These are phyloP conservation scores for Priceomyces haplophilus DNA, from an alignment of 805 yeast species.

Conservation along the genomic window DNA sequence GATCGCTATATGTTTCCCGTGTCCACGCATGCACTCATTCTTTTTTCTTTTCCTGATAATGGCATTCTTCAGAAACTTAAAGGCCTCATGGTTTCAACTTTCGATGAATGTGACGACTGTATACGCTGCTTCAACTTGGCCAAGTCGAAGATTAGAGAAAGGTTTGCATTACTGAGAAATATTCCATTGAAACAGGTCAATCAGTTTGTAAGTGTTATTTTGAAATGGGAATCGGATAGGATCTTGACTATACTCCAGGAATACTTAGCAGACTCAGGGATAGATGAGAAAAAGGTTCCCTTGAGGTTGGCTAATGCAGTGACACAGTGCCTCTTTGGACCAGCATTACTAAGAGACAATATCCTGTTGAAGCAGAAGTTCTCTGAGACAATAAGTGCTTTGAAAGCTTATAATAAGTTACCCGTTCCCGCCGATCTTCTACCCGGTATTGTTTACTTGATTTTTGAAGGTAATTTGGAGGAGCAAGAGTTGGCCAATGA, in stretches of 20 bases:
- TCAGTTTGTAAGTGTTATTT: constrained; percentile 28
- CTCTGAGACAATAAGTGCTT: neutral
- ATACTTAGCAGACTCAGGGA: neutral
- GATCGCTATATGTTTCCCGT: constrained; percentile 46
- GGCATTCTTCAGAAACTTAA: constrained; percentile 46
- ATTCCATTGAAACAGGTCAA: constrained; percentile 32
- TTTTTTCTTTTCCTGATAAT: constrained; percentile 57
- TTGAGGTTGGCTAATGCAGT: constrained; percentile 18
- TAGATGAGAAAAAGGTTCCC: constrained; percentile 4
- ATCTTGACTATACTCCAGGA: constrained; percentile 5
- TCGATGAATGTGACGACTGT: constrained; percentile 54
- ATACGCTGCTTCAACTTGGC: constrained; percentile 51
- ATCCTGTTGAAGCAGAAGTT: constrained; percentile 18
- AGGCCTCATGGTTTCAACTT: constrained; percentile 33
- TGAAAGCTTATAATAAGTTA: neutral
- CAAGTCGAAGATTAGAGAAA: constrained; percentile 48
- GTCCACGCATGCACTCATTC: constrained; percentile 52
- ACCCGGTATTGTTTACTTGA: constrained; percentile 54
- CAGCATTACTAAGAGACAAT: constrained; percentile 45
- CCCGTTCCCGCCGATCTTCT: constrained; percentile 10
- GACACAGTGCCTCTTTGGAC: constrained; percentile 51
- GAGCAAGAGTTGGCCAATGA: constrained; percentile 48
- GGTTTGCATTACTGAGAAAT: constrained; percentile 49
- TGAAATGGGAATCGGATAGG: constrained; percentile 35
- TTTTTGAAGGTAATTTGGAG: constrained; percentile 50